phyloP scores from a whole-genome alignment of 495 filamentous ascomycete species.

The Penicillium herquei region DNA sequence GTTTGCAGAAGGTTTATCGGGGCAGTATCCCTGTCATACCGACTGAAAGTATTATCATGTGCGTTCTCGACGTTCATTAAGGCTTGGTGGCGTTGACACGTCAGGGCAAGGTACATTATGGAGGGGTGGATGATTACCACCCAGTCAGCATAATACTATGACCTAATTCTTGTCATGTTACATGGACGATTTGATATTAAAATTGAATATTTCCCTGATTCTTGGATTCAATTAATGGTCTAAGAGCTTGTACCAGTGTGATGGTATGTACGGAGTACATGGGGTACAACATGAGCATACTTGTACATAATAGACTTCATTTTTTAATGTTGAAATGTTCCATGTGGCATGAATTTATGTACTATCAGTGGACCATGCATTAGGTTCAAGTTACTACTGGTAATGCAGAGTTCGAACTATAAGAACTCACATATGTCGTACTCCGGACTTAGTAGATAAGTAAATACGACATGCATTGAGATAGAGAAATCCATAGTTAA shows the following conservation, averaged over 20 bases:
- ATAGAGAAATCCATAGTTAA: too few species aligned
- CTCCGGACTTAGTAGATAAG: too few species aligned
- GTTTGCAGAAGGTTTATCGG: constrained; percentile 10
- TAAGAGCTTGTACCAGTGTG: not conserved
- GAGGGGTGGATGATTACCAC: not conserved
- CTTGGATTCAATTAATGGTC: not conserved
- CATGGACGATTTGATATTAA: not conserved
- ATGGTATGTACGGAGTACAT: not conserved
- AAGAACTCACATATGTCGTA: too few species aligned
- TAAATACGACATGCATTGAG: too few species aligned
- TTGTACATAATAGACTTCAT: too few species aligned
- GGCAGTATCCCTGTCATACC: constrained; percentile 15
- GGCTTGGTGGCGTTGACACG: constrained; percentile 33
- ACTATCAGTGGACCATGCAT: too few species aligned
- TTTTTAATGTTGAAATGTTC: not conserved
- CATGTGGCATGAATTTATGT: too few species aligned
- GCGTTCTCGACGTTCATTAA: constrained; percentile 6
- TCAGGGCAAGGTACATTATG: constrained; percentile 7
- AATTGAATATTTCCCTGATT: too few species aligned
- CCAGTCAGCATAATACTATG: not conserved
- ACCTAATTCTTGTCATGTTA: not conserved
- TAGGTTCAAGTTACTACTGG: too few species aligned
- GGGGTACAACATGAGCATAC: too few species aligned
- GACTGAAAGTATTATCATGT: constrained; percentile 19
- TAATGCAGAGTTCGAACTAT: too few species aligned